Evolutionary conservation across 1,139 yeast genomes (phyloP).

Genomic region (Geotrichum candidum): DNA sequence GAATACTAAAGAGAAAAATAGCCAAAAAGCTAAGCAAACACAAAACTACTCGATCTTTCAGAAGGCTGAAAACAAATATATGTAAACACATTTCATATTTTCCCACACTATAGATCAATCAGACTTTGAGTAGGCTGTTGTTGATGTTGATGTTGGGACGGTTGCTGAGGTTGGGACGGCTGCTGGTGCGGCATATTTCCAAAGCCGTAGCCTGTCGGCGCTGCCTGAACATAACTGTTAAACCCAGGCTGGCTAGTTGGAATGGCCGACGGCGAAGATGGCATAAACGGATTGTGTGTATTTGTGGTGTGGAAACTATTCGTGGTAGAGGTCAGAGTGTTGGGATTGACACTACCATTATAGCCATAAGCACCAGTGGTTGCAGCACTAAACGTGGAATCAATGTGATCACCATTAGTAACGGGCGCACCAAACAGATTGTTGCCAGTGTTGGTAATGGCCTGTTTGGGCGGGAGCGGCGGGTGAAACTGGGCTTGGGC

Average conservation of each 20-base stretch:
- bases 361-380: conserved; percentile 65
- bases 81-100: neutral
- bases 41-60: too few species aligned
- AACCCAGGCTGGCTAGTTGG: conserved; percentile 58
- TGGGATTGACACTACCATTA: neutral
- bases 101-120: conserved; percentile 27
- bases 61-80: neutral
- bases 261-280: conserved; percentile 45
- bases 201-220: conserved; percentile 89
- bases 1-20: too few species aligned
- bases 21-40: too few species aligned
- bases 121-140: conserved; percentile 20
- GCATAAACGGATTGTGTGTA: neutral
- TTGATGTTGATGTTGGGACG: conserved; percentile 21
- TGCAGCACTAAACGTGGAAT: conserved; percentile 45
- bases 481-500: neutral
- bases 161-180: conserved; percentile 29
- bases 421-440: neutral
- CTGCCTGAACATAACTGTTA: conserved; percentile 42
- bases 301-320: conserved; percentile 22
- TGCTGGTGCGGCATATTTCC: conserved; percentile 54
- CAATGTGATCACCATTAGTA: conserved; percentile 61
- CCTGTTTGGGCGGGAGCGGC: neutral
- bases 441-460: neutral
- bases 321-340: neutral